These are phyloP conservation scores for Colletotrichum sp. DNA, from an alignment of 2,329 filamentous ascomycete species.

Conservation along the genomic window DNA sequence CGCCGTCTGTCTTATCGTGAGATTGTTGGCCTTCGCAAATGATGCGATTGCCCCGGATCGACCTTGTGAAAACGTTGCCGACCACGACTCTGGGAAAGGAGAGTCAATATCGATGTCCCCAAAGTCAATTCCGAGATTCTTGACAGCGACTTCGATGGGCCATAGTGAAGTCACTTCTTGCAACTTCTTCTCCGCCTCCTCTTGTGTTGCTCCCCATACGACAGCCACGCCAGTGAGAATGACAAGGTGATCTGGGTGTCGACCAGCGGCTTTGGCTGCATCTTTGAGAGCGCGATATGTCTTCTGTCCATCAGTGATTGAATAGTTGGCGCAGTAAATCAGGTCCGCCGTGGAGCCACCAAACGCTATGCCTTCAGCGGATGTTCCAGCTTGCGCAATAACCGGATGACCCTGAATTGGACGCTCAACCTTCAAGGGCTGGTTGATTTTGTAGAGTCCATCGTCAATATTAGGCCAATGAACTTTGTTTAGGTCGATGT, in stretches of 20 bases:
- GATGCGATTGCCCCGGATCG: not conserved
- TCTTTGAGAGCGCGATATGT: conserved; percentile 2
- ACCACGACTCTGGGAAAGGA: not conserved
- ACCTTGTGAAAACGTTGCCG: not conserved
- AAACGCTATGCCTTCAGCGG: not conserved
- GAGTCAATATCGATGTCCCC: not conserved
- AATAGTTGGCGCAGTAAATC: conserved; percentile 17
- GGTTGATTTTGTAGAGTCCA: not conserved
- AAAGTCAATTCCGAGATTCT: not conserved
- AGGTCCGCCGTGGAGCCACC: not conserved
- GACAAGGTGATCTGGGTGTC: not conserved
- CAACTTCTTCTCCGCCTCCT: not conserved
- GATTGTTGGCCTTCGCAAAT: not conserved
- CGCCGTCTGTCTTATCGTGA: not conserved
- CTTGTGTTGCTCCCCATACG: not conserved
- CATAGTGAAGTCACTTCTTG: not conserved
- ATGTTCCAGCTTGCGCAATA: conserved; percentile 13
- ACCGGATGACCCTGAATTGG: conserved; percentile 6
- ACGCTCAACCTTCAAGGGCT: conserved; percentile 7
- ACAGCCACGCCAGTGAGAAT: not conserved
- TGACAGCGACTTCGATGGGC: not conserved
- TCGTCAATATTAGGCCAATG: conserved; percentile 3
- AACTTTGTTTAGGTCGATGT: not conserved
- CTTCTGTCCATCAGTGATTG: conserved; percentile 11
- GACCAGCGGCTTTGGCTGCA: not conserved